phyloP scores from a whole-genome alignment of 371 early-diverging fungal genomes.

The Mortierella sp. region DNA sequence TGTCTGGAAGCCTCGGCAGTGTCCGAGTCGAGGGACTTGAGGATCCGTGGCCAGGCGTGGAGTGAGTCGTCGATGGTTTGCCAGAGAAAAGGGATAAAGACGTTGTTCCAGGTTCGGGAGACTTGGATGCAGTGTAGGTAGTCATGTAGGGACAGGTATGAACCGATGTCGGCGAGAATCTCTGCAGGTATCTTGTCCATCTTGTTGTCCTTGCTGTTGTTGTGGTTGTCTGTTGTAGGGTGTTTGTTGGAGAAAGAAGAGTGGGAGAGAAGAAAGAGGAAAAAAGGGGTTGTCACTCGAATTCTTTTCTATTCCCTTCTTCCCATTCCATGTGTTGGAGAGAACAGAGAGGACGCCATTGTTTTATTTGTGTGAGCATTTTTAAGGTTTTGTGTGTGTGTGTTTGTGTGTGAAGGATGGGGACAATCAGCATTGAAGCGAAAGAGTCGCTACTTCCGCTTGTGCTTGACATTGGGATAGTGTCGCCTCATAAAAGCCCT shows the following conservation, averaged over 20 bases:
- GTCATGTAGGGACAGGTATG: not conserved
- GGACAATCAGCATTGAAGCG: too few relatives aligned
- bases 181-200: not conserved
- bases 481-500: not conserved
- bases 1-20: not conserved
- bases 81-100: not conserved
- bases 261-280: not conserved
- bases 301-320: not conserved
- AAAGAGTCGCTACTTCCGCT: not conserved
- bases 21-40: not conserved
- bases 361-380: not conserved
- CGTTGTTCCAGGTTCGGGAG: not conserved
- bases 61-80: not conserved
- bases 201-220: not conserved
- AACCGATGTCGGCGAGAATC: not conserved
- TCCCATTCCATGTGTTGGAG: not conserved
- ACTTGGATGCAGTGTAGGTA: not conserved
- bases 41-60: conserved; percentile 3
- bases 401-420: not conserved
- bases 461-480: not conserved
- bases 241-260: not conserved
- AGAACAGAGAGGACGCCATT: too few relatives aligned
- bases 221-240: not conserved
- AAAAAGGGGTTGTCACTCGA: not conserved
- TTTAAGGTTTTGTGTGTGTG: not conserved